Percentiles rank a stretch among this genome's conserved stretches.
These are phyloP conservation scores for Trichoderma endophyticum DNA, from an alignment of 2,329 filamentous ascomycete species.

Conservation along the genomic window DNA sequence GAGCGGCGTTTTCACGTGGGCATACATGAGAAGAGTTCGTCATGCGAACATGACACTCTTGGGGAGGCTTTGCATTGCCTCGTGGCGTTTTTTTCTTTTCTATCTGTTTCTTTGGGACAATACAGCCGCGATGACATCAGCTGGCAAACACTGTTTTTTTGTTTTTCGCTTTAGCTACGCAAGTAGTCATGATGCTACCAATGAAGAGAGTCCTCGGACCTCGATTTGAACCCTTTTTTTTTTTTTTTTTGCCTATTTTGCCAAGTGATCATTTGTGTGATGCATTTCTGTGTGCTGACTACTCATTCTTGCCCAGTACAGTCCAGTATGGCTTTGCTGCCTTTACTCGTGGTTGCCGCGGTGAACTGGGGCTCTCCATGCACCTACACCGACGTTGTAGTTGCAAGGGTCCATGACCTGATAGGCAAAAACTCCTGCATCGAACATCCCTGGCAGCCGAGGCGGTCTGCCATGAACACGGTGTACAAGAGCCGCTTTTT, in stretches of 20 bases:
- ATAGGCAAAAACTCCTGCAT: conserved; percentile 2
- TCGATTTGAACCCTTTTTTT: not conserved
- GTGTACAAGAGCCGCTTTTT: conserved; percentile 4
- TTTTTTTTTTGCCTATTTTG: not conserved
- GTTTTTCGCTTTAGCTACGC: conserved; percentile 1
- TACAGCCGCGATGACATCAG: conserved; percentile 10
- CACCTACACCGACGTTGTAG: conserved; percentile 10
- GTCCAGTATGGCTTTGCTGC: not conserved
- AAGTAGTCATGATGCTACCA: conserved; percentile 14
- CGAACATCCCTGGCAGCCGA: conserved; percentile 7
- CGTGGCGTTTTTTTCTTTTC: conserved; percentile 10
- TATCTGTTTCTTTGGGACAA: not conserved
- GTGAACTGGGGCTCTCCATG: not conserved
- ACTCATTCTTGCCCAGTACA: not conserved
- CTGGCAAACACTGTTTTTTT: not conserved
- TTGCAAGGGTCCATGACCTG: not conserved
- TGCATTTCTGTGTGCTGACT: not conserved
- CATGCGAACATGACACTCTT: conserved; percentile 11
- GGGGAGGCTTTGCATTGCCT: conserved; percentile 6
- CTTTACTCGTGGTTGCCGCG: not conserved
- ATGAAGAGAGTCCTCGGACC: conserved; percentile 8
- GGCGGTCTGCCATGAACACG: conserved; percentile 12
- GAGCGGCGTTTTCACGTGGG: conserved; percentile 14
- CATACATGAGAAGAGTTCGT: conserved; percentile 7
- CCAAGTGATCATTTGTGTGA: not conserved